Base-by-base conservation (phyloP, 192 early-diverging fungal genomes). In the Entomortierella parvispora region DNA sequence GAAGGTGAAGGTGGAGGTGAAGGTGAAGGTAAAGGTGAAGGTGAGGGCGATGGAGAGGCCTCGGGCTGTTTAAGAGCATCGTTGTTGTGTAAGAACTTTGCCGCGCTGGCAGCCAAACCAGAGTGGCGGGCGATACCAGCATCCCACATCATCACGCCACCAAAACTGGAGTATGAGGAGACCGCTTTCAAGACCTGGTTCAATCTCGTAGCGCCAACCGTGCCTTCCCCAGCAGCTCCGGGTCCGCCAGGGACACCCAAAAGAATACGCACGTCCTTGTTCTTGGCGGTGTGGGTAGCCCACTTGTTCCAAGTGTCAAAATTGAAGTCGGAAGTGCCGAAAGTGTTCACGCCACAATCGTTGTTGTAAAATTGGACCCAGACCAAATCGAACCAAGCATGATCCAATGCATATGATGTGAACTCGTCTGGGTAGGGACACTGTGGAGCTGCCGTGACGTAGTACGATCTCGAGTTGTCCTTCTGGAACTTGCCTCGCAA, bases 291-390 rank as follows among this genome's bases (percentile, higher is more conserved):
- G 17, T 81, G 70, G 22, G 76, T 86, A 34, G 88, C 87, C 88
- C 88, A 90, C 29, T 70, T 69, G 66, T 90, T 86, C 88, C 88
- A 90, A 15, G 78, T 68, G 12, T 83, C 82, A 65, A 85, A 88
- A 71, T 86, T 90, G 81, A 86, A 85, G 26, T 71, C 68, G 56
- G 80, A 29, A 9, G 47, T 52, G 8, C 64, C 64, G 25, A 65
- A 88, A n/a, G 69, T 79, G 43, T 82, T 69, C 18, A 87, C 80
- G 14, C 85, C 84, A 59, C 89, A 90, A 29, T 79, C 85, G 79
- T 90, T 90, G 71, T 90, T 90, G 76, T 90, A 91, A 68, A 89
- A 90, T 49, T 91, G 88, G 17, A 90, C 81, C 79, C 83, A 85
- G 28, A 90, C 88, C 66, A 88, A 72, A 71, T 91, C 88, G 53